Evolutionary conservation across 306 rosid genomes (phyloP), one percentile per base, ranked within the genome.

Genomic region (Arachis stenosperma): DNA sequence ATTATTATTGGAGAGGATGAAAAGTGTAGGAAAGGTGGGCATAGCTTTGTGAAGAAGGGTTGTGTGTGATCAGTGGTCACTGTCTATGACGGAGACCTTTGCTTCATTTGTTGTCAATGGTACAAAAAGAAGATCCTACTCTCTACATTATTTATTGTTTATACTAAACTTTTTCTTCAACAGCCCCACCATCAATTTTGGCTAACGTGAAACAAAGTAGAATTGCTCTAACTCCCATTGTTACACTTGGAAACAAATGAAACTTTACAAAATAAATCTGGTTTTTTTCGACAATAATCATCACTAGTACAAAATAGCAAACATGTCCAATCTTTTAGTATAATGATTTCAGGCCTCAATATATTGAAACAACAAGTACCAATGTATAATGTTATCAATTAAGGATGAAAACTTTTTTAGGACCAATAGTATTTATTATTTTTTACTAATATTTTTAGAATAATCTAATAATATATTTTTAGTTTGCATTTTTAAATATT

Each of bases 31-130:
- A 22, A 29, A 36, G 4, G 8, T 7, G 51, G 11, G 46, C 53
- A 62, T 75, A 41, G 73, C 86, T 82, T 85, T 86, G 72, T 67
- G 14, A 41, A 2, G 69, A 76, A 76, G 70, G 69, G 12, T 68
- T 48, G 7, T 59, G 36, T 39, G 63, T 46, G 6, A 30, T 52
- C 2, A 22, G 7, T 51, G 29, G 75, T 27, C 37, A 42, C 41
- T 69, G 27, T 22, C 27, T 61, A 51, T 69, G 42, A 55, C 50
- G 59, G 15, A 58, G 43, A 47, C 55, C 43, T 27, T 70, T 61
- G 76, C 81, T 70, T 69, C 71, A 30, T 10, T 48, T 11, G 6
- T 48, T 11, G 54, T 48, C 54, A n/a, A 48, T 48, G 14, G n/a
- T 4, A 48, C 54, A 9, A n/a, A 12, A 46, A 5, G 12, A 48